Evolutionary conservation across 805 yeast species (phyloP).

Genomic region (Candida nanaspora): DNA sequence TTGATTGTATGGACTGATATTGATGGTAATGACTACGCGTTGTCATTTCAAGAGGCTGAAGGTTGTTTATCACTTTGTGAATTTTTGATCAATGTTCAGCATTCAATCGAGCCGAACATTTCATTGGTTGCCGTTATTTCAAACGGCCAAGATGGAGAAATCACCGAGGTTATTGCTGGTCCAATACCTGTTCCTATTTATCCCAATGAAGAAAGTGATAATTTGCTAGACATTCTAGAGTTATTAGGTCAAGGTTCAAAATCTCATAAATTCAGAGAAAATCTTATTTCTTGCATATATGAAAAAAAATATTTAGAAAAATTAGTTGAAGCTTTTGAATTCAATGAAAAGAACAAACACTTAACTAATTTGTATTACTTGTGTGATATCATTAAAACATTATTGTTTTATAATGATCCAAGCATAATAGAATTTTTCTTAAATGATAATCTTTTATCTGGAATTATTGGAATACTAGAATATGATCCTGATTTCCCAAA

Average conservation of each 20-base stretch:
- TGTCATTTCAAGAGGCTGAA: constrained; percentile 85
- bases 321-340: constrained; percentile 45
- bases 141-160: constrained; percentile 39
- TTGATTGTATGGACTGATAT: constrained; percentile 88
- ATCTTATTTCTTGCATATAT: constrained; percentile 49
- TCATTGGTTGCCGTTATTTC: constrained; percentile 65
- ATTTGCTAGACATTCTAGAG: constrained; percentile 48
- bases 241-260: constrained; percentile 52
- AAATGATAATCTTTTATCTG: constrained; percentile 43
- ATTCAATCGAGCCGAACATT: constrained; percentile 52
- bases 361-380: constrained; percentile 55
- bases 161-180: constrained; percentile 73
- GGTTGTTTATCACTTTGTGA: constrained; percentile 85
- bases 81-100: constrained; percentile 65
- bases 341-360: constrained; percentile 46
- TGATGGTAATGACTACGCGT: constrained; percentile 68
- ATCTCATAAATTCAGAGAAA: constrained; percentile 55
- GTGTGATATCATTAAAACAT: constrained; percentile 66
- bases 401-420: constrained; percentile 66
- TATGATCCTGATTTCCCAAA: constrained; percentile 84
- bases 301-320: constrained; percentile 45
- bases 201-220: constrained; percentile 44
- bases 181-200: constrained; percentile 65
- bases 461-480: constrained; percentile 75
- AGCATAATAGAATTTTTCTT: constrained; percentile 51